Base-by-base conservation (phyloP, 192 early-diverging fungal species). In the Phycomyces nitens region DNA sequence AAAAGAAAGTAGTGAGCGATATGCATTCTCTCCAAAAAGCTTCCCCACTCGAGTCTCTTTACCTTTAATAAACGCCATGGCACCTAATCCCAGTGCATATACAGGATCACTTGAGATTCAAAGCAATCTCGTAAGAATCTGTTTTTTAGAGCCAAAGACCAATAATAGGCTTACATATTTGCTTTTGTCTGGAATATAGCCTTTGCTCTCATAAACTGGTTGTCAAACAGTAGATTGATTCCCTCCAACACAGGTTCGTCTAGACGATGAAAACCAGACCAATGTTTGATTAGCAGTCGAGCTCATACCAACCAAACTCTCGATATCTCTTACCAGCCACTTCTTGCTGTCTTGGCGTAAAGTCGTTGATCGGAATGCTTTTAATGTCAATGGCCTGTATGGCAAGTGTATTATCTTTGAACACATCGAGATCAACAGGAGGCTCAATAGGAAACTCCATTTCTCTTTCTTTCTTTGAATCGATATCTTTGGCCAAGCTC, bases 31-130 rank as follows among this genome's bases (percentile, higher is more conserved):
- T 16, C 15, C 47, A 56, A 23, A 12, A 21, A 56, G 44, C 16
- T 40, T 40, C 20, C 41, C 21, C 40, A 6, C 15, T 54, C 22
- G 9, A 5, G 15, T 34, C 51, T 47, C 18, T 44, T 58, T 73
- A 82, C 80, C 82, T 77, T 80, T 80, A 53, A 83, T 71, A 60
- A 83, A 83, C 1, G 79, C 77, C 24, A 83, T 70, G 6, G 75
- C 60, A 26, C 82, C 82, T 8, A 76, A 74, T 38, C 82, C 79
- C 20, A 83, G 68, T 34, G 79, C 79, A 60, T 79, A 80, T 20
- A 83, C 61, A 26, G 82, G 82, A 24, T 83, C 76, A 44, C 71
- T 73, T 14, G 29, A 34, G 29, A 34, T 34, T 34, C 7, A 34
- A 2, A 34, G 7, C 7, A 2, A 34, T 34, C 7, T 34, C 29